Conservation (phyloP, 2,329 filamentous ascomycete genomes). For the Dactylellina sp. region DNA sequence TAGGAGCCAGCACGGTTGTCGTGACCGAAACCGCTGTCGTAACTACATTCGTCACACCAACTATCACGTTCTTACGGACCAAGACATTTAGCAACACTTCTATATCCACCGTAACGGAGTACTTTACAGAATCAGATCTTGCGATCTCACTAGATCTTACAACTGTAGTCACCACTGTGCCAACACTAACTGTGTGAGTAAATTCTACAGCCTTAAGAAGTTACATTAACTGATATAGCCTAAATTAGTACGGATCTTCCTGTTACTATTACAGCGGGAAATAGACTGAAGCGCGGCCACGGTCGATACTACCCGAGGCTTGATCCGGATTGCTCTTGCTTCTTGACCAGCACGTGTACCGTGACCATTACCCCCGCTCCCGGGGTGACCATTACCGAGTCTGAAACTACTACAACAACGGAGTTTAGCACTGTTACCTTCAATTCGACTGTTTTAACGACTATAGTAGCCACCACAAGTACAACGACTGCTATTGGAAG, state of each 20-base stretch:
- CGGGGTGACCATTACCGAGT: constrained; percentile 27
- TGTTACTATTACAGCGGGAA: constrained; percentile 17
- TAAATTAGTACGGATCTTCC: constrained; percentile 20
- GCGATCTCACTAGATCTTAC: constrained; percentile 20
- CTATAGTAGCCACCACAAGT: constrained; percentile 35
- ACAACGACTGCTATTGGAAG: constrained; percentile 23
- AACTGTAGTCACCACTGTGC: constrained; percentile 21
- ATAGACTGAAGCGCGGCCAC: constrained; percentile 2
- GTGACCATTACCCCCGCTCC: constrained; percentile 31
- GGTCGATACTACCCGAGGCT: constrained; percentile 38
- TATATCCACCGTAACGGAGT: constrained; percentile 27
- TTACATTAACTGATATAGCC: background rate
- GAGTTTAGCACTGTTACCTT: constrained; percentile 46
- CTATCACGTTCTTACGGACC: constrained; percentile 34
- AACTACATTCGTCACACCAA: constrained; percentile 52
- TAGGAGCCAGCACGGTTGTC: constrained; percentile 20
- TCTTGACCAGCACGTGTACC: constrained; percentile 42
- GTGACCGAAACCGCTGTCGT: constrained; percentile 39
- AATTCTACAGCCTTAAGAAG: background rate
- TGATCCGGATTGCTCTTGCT: constrained; percentile 52
- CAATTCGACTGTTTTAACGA: constrained; percentile 48
- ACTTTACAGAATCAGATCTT: constrained; percentile 21
- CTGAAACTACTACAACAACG: constrained; percentile 29
- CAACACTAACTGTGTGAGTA: constrained; percentile 43
- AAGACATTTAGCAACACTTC: constrained; percentile 42